phyloP scores from a whole-genome alignment of 345 rosid genomes.

The Raphanus raphanistrum region DNA sequence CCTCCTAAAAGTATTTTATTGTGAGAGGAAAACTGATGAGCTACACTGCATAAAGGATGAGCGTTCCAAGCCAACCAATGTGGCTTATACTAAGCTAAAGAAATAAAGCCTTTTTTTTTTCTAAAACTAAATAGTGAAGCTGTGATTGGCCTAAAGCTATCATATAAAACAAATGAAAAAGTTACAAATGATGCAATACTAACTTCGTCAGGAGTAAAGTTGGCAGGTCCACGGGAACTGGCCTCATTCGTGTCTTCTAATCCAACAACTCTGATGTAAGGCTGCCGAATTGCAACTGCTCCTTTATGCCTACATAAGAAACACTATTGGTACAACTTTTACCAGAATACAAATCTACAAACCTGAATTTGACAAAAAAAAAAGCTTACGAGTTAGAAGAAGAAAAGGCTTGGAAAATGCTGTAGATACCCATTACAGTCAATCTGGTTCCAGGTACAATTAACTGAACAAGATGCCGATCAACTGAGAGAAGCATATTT shows the following conservation, averaged over 20 bases:
- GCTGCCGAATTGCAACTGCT: conserved; percentile 93
- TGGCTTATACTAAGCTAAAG: background rate
- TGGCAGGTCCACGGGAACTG: conserved; percentile 70
- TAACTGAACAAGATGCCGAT: conserved; percentile 83
- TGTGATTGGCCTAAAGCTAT: background rate
- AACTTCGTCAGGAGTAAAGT: conserved; percentile 85
- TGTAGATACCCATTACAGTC: conserved; percentile 91
- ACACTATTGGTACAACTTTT: background rate
- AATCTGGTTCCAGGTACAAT: conserved; percentile 93
- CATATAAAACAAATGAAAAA: background rate
- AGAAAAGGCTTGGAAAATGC: conserved; percentile 83
- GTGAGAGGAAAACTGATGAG: background rate
- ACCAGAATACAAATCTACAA: background rate
- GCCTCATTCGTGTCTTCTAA: conserved; percentile 82
- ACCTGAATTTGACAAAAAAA: background rate
- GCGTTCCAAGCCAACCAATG: background rate
- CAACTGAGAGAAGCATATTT: conserved; percentile 90
- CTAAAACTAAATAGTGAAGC: conserved; percentile 2
- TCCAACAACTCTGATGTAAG: conserved; percentile 90
- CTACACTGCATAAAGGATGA: background rate
- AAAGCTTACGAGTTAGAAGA: conserved; percentile 65
- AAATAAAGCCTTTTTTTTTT: background rate
- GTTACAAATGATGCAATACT: conserved; percentile 9
- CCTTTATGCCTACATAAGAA: conserved; percentile 68
- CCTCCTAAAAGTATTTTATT: conserved; percentile 49